Evolutionary conservation across 352 stramenopile species (phyloP).

Genomic region (Pythium utonaiense): DNA sequence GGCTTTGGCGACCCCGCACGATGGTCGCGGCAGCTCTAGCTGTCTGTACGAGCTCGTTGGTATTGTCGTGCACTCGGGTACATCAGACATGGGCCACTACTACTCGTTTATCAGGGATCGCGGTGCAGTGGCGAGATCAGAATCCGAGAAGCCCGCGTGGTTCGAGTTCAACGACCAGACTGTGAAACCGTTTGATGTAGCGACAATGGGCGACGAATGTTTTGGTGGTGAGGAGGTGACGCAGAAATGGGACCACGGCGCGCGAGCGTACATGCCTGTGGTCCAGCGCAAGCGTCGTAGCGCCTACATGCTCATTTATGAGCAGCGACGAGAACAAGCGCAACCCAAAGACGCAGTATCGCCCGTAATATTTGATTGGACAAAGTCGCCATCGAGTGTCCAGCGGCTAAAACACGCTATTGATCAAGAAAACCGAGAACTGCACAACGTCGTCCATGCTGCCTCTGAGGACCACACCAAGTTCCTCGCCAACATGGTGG

Average conservation of each 20-base stretch:
- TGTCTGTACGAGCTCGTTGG: slow-evolving; percentile 88
- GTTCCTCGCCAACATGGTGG: slow-evolving; percentile 6
- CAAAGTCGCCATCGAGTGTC: not conserved
- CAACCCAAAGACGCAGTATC: not conserved
- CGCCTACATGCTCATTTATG: slow-evolving; percentile 82
- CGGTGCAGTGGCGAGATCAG: slow-evolving; percentile 5
- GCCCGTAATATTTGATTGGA: slow-evolving; percentile 5
- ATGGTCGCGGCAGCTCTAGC: not conserved
- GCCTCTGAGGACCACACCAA: not conserved
- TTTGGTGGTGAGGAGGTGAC: slow-evolving; percentile 87
- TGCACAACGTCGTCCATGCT: slow-evolving; percentile 18
- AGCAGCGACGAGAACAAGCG: slow-evolving; percentile 22
- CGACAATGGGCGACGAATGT: slow-evolving; percentile 78
- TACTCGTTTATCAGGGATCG: slow-evolving; percentile 92
- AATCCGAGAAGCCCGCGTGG: slow-evolving; percentile 38
- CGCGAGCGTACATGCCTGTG: slow-evolving; percentile 23
- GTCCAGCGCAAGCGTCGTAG: slow-evolving; percentile 64
- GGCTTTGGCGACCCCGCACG: slow-evolving; percentile 22
- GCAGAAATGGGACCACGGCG: slow-evolving; percentile 45
- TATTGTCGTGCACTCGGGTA: slow-evolving; percentile 92
- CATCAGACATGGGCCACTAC: slow-evolving; percentile 91
- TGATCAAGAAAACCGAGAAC: slow-evolving; percentile 12
- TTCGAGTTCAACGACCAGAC: slow-evolving; percentile 92
- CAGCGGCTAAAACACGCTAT: slow-evolving; percentile 1
- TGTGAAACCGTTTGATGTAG: slow-evolving; percentile 76